phyloP scores from a whole-genome alignment of 805 yeast species.

The Nakazawaea peltata region DNA sequence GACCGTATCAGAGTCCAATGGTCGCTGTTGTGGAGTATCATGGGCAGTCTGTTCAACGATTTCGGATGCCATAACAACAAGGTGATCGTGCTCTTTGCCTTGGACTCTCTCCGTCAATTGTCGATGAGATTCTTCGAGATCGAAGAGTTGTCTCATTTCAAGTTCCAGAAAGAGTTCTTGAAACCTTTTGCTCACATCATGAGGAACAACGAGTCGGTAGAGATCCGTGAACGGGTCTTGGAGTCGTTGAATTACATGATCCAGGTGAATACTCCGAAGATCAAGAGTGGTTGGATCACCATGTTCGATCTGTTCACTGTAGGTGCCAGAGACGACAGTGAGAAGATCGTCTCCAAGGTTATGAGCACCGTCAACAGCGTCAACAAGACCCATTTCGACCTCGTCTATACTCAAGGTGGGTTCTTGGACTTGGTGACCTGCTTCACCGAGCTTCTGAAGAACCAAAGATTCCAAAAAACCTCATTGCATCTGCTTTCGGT shows the following conservation, averaged over 20 bases:
- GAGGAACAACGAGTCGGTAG: slow-evolving; percentile 53
- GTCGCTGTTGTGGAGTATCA: slow-evolving; percentile 90
- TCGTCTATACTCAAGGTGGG: slow-evolving; percentile 64
- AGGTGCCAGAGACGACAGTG: slow-evolving; percentile 58
- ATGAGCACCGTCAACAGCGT: slow-evolving; percentile 57
- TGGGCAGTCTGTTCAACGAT: slow-evolving; percentile 82
- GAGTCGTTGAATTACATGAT: slow-evolving; percentile 88
- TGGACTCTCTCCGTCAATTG: slow-evolving; percentile 89
- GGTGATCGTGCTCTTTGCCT: slow-evolving; percentile 78
- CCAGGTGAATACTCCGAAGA: slow-evolving; percentile 58
- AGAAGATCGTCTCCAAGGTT: slow-evolving; percentile 53
- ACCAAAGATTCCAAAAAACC: slow-evolving; percentile 70
- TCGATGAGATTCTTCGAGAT: slow-evolving; percentile 88
- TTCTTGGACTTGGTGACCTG: slow-evolving; percentile 61
- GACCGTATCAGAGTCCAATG: slow-evolving; percentile 92
- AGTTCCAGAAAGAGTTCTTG: slow-evolving; percentile 89
- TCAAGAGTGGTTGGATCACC: slow-evolving; percentile 93
- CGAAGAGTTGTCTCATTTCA: slow-evolving; percentile 92
- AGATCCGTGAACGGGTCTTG: slow-evolving; percentile 80
- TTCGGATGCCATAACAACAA: slow-evolving; percentile 77
- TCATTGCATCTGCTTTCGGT: slow-evolving; percentile 77
- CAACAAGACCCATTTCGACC: slow-evolving; percentile 50
- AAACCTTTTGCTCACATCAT: slow-evolving; percentile 83
- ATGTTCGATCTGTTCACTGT: slow-evolving; percentile 70
- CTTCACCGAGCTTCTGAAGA: slow-evolving; percentile 75